Base-by-base conservation (phyloP, 2,329 filamentous ascomycete species). In the Cytospora chrysosperma region DNA sequence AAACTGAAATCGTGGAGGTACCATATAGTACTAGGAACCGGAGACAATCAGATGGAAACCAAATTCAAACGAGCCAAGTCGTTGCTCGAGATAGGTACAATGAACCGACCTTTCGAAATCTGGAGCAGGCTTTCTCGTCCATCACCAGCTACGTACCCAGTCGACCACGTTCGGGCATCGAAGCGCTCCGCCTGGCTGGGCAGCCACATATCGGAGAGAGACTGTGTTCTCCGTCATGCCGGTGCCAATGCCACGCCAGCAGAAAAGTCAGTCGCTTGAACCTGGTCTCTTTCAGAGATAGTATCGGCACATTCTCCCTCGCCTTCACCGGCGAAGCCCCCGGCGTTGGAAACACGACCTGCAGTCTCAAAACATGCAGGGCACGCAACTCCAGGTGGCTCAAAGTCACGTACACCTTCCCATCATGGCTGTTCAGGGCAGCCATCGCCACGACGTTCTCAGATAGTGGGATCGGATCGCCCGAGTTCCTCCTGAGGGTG, bases 241-340 rank as follows among this genome's bases (percentile, higher is more conserved):
- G 30, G 7, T 59, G 49, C 9, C 57, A 32, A 17, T 59, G 57
- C 19, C 57, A 59, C 15, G 40, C 49, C 7, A 59, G 52, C 12
- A 32, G 57, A 3, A 59, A 24, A 5, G 49, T 59, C 57, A 50
- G 21, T 8, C 57, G 37, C 49, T 30, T 27, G 43, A 59, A 19
- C 57, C 47, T 1, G 28, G 30, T 17, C 30, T 59, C 24, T 9
- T 30, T 30, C 28, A 30, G 28, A 30, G 28, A 30, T 30, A 30
- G 28, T 30, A 4, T 30, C 4, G 28, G 28, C 9, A 30, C 4
- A 30, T 30, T 30, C 28, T 30, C 28, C 28, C 28, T 30, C 28
- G 4, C 28, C n/a, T n/a, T n/a, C n/a, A n/a, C n/a, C n/a, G n/a
- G n/a, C n/a, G n/a, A n/a, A n/a, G n/a, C n/a, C n/a, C n/a, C n/a